These are phyloP conservation scores for Aspergillus fijiensis DNA, from an alignment of 2,329 filamentous ascomycete species.

Conservation along the genomic window DNA sequence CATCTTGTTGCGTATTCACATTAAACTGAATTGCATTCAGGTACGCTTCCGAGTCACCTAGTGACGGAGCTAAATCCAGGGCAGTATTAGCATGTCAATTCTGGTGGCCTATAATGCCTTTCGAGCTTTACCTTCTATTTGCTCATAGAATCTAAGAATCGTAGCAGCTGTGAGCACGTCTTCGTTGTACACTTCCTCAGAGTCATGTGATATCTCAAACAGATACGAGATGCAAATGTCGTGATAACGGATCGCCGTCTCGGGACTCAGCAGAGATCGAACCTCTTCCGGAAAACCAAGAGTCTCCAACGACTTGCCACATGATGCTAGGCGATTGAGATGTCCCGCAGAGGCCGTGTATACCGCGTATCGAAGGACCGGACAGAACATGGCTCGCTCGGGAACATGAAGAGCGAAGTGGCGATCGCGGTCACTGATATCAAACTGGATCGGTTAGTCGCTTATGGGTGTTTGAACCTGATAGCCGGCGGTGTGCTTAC, in stretches of 20 bases:
- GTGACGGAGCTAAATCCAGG: constrained; percentile 2
- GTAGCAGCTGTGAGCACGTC: constrained; percentile 57
- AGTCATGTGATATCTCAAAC: constrained; percentile 30
- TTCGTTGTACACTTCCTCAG: constrained; percentile 48
- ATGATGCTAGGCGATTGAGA: not conserved
- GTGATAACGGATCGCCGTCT: constrained; percentile 8
- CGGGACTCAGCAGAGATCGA: not conserved
- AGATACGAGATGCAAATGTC: constrained; percentile 18
- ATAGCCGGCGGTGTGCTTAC: not conserved
- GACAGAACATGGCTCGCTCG: constrained; percentile 8
- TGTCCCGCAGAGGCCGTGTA: constrained; percentile 11
- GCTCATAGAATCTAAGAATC: constrained; percentile 58
- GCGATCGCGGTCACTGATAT: constrained; percentile 8
- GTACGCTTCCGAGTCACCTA: constrained; percentile 16
- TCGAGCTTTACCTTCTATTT: constrained; percentile 54
- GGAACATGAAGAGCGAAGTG: constrained; percentile 10
- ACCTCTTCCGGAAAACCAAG: not conserved
- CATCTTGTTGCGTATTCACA: constrained; percentile 13
- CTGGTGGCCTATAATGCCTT: no score
- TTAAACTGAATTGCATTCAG: constrained; percentile 18
- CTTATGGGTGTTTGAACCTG: no score
- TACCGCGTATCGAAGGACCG: constrained; percentile 6
- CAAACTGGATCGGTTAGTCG: constrained; percentile 2
- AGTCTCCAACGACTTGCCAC: not conserved
- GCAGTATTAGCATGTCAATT: constrained; percentile 42